Conservation (phyloP, 2,329 filamentous ascomycete species). For the Verticillium zaregamsianum region DNA sequence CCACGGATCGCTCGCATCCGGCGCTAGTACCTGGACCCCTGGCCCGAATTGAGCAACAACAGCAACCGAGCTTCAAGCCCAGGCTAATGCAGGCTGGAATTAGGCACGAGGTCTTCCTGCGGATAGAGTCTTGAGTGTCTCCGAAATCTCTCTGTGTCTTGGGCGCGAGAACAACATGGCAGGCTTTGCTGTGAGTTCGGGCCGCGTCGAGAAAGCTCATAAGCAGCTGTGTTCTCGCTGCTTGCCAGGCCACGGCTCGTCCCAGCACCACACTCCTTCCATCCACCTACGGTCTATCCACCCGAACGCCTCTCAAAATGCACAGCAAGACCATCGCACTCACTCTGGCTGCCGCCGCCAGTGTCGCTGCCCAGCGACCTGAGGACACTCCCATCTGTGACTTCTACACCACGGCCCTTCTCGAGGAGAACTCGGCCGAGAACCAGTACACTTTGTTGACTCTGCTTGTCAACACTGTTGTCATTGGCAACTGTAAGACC, state of each 20-base stretch:
- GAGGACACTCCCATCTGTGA: conserved; percentile 52
- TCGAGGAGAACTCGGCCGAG: conserved; percentile 53
- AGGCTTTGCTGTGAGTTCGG: neutral
- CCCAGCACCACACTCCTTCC: neutral
- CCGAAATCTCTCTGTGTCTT: neutral
- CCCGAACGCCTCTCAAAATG: conserved; percentile 16
- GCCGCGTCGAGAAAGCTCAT: neutral
- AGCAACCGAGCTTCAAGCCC: neutral
- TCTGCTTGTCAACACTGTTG: conserved; percentile 57
- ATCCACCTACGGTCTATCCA: neutral
- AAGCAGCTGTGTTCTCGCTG: neutral
- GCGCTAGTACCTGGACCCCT: neutral
- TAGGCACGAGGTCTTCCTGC: neutral
- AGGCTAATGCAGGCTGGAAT: neutral
- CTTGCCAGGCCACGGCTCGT: fast-evolving
- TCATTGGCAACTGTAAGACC: conserved; percentile 55
- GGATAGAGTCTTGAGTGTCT: neutral
- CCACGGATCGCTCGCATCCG: neutral
- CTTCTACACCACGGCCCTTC: conserved; percentile 57
- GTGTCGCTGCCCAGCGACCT: conserved; percentile 39
- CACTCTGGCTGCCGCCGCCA: conserved; percentile 19
- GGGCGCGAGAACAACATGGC: neutral
- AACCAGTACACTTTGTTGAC: conserved; percentile 55
- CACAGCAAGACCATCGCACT: conserved; percentile 17
- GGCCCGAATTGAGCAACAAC: neutral